A percentile compares a stretch with the other conserved stretches of the same genome.
Conservation (phyloP, 179 eudicot species). For the Beta macrorhiza region DNA sequence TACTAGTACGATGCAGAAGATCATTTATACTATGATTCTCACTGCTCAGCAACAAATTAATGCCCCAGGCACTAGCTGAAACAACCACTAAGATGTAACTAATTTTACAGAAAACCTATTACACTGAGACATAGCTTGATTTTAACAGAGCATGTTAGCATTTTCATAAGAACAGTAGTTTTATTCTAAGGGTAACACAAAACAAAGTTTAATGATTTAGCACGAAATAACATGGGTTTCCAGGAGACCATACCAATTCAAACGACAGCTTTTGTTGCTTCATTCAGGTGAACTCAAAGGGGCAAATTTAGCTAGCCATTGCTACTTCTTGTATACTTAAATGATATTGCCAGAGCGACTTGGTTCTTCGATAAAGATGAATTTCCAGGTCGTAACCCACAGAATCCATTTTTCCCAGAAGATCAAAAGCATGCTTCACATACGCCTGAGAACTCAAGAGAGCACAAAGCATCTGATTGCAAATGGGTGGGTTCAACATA, state of each 20-base stretch:
- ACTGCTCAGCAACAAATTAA: neutral
- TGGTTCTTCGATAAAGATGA: slow-evolving; percentile 42
- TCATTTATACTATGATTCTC: neutral
- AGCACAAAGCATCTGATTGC: slow-evolving; percentile 47
- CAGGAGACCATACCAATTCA: neutral
- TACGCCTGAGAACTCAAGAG: slow-evolving; percentile 42
- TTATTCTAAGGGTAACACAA: neutral
- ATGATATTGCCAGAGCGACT: slow-evolving; percentile 35
- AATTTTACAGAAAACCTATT: neutral
- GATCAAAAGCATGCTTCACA: slow-evolving; percentile 41
- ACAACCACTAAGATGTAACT: neutral
- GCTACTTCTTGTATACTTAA: slow-evolving; percentile 20
- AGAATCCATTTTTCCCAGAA: slow-evolving; percentile 51
- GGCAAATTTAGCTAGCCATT: neutral
- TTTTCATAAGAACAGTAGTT: neutral
- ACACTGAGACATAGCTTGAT: neutral
- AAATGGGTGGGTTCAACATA: slow-evolving; percentile 41
- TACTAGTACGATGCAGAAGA: neutral
- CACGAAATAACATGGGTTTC: neutral
- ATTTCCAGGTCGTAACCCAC: slow-evolving; percentile 52
- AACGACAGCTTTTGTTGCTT: neutral
- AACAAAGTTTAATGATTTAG: neutral
- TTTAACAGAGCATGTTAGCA: neutral
- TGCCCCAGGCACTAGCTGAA: neutral
- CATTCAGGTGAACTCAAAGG: neutral